Conservation (phyloP, 495 filamentous ascomycete species). For the Recurvomyces mirabilis region DNA sequence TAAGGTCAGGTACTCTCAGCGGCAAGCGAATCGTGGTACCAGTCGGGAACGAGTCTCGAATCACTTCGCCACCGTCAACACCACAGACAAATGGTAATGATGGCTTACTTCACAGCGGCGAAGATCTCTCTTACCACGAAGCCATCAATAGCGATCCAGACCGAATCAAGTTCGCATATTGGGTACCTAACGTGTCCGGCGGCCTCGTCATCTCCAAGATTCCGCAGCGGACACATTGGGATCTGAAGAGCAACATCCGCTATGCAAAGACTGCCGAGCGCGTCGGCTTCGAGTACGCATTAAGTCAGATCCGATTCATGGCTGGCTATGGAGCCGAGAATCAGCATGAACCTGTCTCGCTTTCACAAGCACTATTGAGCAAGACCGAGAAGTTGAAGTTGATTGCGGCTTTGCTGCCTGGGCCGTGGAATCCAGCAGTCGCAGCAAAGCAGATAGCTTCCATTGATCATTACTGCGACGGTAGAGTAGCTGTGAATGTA, state of each 20-base stretch:
- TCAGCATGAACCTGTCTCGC: slow-evolving; percentile 41
- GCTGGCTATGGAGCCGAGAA: slow-evolving; percentile 38
- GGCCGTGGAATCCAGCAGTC: slow-evolving; percentile 40
- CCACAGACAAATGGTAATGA: not conserved
- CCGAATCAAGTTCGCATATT: slow-evolving; percentile 34
- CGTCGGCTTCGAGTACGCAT: slow-evolving; percentile 38
- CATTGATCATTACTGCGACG: slow-evolving; percentile 39
- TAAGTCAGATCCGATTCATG: slow-evolving; percentile 41
- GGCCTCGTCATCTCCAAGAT: slow-evolving; percentile 40
- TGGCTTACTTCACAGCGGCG: slow-evolving; percentile 1
- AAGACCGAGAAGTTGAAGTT: slow-evolving; percentile 35
- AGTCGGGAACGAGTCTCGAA: not conserved
- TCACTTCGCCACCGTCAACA: not conserved
- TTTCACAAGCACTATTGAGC: slow-evolving; percentile 38
- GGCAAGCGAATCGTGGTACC: slow-evolving; percentile 20
- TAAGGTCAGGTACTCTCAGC: slow-evolving; percentile 40
- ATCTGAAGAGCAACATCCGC: slow-evolving; percentile 34
- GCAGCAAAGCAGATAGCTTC: slow-evolving; percentile 41
- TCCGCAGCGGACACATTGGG: slow-evolving; percentile 37
- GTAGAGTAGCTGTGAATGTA: slow-evolving; percentile 39
- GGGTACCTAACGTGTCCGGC: slow-evolving; percentile 42
- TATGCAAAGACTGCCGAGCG: slow-evolving; percentile 38
- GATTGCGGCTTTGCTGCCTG: slow-evolving; percentile 40
- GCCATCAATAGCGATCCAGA: slow-evolving; percentile 23
- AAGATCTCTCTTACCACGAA: slow-evolving; percentile 24